A percentile compares a stretch with the other conserved stretches of the same genome.
phyloP scores from a whole-genome alignment of 139 green algal genomes.

The Picochlorum sp. region DNA sequence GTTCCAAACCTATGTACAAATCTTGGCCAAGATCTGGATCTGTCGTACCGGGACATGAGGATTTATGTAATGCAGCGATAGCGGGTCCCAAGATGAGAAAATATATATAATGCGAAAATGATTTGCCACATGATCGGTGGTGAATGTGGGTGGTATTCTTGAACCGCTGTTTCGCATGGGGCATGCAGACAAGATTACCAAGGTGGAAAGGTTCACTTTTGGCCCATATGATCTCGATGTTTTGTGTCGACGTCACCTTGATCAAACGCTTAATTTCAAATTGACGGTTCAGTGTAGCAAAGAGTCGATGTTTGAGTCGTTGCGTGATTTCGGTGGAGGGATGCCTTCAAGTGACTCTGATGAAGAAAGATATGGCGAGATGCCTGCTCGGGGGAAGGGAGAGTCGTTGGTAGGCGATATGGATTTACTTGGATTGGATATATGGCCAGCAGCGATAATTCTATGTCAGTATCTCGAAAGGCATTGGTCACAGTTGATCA shows the following conservation, averaged over 20 bases:
- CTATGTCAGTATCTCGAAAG: background rate
- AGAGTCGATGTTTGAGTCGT: background rate
- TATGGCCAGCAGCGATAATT: constrained; percentile 1
- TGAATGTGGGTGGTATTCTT: too few species aligned
- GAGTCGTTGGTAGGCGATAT: background rate
- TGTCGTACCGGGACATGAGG: too few species aligned
- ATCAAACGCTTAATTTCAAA: constrained; percentile 4
- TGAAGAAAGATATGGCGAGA: background rate
- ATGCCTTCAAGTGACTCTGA: background rate
- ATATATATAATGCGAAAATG: too few species aligned
- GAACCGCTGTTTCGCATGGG: too few species aligned
- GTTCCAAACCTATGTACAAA: too few species aligned
- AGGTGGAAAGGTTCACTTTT: background rate
- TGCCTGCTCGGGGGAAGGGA: background rate
- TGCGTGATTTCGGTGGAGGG: constrained; percentile 2
- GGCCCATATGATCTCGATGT: background rate
- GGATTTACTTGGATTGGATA: constrained; percentile 5
- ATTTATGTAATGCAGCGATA: too few species aligned
- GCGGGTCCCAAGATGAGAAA: too few species aligned
- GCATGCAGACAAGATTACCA: background rate
- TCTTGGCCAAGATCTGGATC: too few species aligned
- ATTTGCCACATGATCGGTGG: too few species aligned
- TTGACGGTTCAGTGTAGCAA: background rate
- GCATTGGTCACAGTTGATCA: background rate
- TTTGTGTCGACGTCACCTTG: background rate